These are phyloP conservation scores for Fraxinus americana DNA, from an alignment of 257 asterid species.

Conservation along the genomic window DNA sequence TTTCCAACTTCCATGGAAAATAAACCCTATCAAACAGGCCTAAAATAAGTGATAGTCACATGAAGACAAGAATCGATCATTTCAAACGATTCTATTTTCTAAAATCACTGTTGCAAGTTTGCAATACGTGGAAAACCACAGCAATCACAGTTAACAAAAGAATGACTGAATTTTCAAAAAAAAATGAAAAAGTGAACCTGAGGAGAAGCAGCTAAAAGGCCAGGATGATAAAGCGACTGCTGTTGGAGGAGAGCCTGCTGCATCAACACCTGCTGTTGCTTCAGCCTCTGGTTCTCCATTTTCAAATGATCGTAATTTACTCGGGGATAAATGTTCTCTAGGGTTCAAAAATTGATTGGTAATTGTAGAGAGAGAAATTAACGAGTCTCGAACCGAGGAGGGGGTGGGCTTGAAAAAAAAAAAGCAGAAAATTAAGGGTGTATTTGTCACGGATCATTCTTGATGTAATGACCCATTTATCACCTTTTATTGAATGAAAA, in stretches of 20 bases:
- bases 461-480: too few species aligned
- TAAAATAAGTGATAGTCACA: not conserved
- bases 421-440: too few species aligned
- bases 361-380: conserved; percentile 33
- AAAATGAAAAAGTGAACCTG: conserved; percentile 51
- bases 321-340: conserved; percentile 7
- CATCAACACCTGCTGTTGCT: conserved; percentile 90
- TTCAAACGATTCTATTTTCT: not conserved
- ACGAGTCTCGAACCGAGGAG: conserved; percentile 20
- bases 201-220: conserved; percentile 80
- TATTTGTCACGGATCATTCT: too few species aligned
- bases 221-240: conserved; percentile 87
- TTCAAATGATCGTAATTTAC: conserved; percentile 18
- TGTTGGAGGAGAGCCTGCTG: conserved; percentile 97
- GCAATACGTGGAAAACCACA: not conserved
- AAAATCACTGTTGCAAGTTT: not conserved
- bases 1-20: too few species aligned
- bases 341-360: conserved; percentile 36
- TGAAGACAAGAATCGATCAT: not conserved
- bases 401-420: too few species aligned
- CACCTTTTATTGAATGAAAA: too few species aligned
- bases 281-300: conserved; percentile 88
- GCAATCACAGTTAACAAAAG: not conserved
- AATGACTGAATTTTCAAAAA: not conserved
- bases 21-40: too few species aligned